These are phyloP conservation scores for Thelonectria discophora DNA, from an alignment of 2,329 filamentous ascomycete genomes.

Conservation along the genomic window DNA sequence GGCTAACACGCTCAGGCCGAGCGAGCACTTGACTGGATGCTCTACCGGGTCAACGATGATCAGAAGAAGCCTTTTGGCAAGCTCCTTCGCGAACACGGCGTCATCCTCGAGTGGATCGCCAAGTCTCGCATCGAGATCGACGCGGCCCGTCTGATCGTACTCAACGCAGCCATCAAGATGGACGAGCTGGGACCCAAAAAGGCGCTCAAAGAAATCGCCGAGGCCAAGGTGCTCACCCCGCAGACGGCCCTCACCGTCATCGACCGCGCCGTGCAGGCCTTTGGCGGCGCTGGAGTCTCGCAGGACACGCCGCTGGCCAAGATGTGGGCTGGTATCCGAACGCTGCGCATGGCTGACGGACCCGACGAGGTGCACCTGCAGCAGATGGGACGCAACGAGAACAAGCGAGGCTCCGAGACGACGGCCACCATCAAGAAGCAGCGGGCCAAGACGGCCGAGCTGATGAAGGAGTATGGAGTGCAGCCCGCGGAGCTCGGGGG, in stretches of 20 bases:
- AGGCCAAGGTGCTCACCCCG: slow-evolving; percentile 93
- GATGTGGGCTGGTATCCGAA: slow-evolving; percentile 84
- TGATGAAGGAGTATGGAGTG: slow-evolving; percentile 68
- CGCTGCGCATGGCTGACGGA: slow-evolving; percentile 87
- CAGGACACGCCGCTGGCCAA: slow-evolving; percentile 93
- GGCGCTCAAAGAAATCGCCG: slow-evolving; percentile 90
- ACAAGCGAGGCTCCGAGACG: slow-evolving; percentile 70
- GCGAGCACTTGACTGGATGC: slow-evolving; percentile 91
- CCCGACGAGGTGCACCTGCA: slow-evolving; percentile 94
- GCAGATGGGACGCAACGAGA: slow-evolving; percentile 84
- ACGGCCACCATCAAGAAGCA: slow-evolving; percentile 71
- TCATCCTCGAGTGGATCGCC: slow-evolving; percentile 95
- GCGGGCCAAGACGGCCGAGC: slow-evolving; percentile 68
- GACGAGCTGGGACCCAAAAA: slow-evolving; percentile 88
- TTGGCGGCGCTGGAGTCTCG: slow-evolving; percentile 87
- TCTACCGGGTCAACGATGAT: slow-evolving; percentile 92
- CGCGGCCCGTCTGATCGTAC: slow-evolving; percentile 84
- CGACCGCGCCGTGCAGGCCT: slow-evolving; percentile 92
- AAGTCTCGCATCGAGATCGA: slow-evolving; percentile 94
- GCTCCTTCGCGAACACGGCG: slow-evolving; percentile 85
- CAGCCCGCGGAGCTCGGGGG: slow-evolving; percentile 59
- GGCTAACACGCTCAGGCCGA: slow-evolving; percentile 66
- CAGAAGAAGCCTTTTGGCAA: slow-evolving; percentile 92
- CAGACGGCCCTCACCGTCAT: slow-evolving; percentile 85
- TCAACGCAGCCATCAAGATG: slow-evolving; percentile 96